Percentiles rank a stretch among this genome's conserved stretches.
Evolutionary conservation across 2,329 filamentous ascomycete genomes (phyloP).

Genomic region (Pyricularia sp.): DNA sequence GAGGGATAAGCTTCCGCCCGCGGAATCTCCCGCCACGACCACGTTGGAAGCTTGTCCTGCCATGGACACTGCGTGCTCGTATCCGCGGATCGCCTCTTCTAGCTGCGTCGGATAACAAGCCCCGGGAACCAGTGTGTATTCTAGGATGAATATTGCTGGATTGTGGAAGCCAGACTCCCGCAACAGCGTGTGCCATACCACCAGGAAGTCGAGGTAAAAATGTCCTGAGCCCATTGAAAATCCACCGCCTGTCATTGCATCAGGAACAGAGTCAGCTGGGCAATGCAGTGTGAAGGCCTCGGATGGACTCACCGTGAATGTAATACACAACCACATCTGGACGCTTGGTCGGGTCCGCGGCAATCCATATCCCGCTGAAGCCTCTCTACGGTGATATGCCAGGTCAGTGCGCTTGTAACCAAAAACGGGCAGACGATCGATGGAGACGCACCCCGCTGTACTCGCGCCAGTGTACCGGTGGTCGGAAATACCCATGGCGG

Average conservation of each 20-base stretch:
- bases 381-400: conserved; percentile 23
- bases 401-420: not conserved
- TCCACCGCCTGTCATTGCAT: conserved; percentile 51
- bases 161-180: conserved; percentile 58
- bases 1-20: conserved; percentile 65
- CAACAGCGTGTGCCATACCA: conserved; percentile 61
- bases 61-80: conserved; percentile 57
- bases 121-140: conserved; percentile 74
- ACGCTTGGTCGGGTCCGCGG: conserved; percentile 44
- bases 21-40: conserved; percentile 70
- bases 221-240: conserved; percentile 75
- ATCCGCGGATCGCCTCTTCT: conserved; percentile 59
- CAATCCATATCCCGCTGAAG: conserved; percentile 62
- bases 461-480: conserved; percentile 55
- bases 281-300: not conserved
- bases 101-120: conserved; percentile 64
- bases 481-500: conserved; percentile 56
- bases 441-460: conserved; percentile 31
- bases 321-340: conserved; percentile 79
- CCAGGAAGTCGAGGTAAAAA: conserved; percentile 78
- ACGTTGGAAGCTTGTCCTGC: conserved; percentile 51
- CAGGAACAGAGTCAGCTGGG: not conserved
- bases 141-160: conserved; percentile 69
- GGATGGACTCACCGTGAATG: conserved; percentile 51
- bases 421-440: not conserved